Percentiles rank a stretch among this genome's conserved stretches.
Evolutionary conservation across 257 asterid species (phyloP).

Genomic region (Solanum tacnaense): DNA sequence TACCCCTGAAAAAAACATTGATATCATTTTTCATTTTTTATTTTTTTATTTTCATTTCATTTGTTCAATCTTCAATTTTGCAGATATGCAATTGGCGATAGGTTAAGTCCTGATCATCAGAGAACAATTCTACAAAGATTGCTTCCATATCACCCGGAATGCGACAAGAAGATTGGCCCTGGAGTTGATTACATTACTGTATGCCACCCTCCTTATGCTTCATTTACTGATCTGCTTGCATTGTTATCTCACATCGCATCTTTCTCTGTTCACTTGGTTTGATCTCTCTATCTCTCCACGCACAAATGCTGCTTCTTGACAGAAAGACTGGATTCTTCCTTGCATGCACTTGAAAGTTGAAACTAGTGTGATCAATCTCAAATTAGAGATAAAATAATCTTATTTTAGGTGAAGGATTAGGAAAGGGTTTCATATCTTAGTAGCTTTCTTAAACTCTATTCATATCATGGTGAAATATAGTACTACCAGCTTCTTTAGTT

Average conservation of each 20-base stretch:
- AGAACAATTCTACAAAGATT: constrained; percentile 62
- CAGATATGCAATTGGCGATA: constrained; percentile 77
- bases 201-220: neutral
- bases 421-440: neutral
- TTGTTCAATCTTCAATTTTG: neutral
- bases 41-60: neutral
- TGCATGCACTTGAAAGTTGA: neutral
- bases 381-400: neutral
- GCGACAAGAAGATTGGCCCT: constrained; percentile 58
- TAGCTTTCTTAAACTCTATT: neutral
- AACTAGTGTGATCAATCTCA: neutral
- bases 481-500: neutral
- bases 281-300: neutral
- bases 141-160: constrained; percentile 77
- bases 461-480: neutral
- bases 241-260: neutral
- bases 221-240: neutral
- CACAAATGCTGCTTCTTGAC: neutral
- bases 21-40: too few relatives aligned
- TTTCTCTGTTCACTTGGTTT: neutral
- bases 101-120: constrained; percentile 76
- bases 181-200: constrained; percentile 74
- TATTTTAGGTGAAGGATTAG: neutral
- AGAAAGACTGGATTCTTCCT: neutral
- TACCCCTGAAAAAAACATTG: neutral